Percentiles rank a stretch among this genome's conserved stretches.
Conservation (phyloP, 768 basidiomycete genomes). For the Lactarius hengduanensis region DNA sequence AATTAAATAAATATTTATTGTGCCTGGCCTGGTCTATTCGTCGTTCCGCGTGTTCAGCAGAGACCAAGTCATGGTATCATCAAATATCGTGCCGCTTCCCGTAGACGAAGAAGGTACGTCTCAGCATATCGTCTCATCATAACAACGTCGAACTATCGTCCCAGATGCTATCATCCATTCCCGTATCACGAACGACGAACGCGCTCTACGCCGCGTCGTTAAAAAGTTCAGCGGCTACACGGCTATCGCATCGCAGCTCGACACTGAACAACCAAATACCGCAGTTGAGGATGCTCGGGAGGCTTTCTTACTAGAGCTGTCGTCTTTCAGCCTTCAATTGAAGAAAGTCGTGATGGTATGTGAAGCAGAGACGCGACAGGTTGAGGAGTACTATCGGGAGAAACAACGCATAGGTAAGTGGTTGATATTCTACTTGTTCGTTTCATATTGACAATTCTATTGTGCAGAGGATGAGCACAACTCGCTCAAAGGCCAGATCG, state of each 20-base stretch:
- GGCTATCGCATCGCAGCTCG: slow-evolving; percentile 50
- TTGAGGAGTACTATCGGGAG: slow-evolving; percentile 78
- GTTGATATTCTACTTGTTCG: slow-evolving; percentile 6
- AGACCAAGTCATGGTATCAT: slow-evolving; percentile 17
- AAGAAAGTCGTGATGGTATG: slow-evolving; percentile 82
- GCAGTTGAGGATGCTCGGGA: slow-evolving; percentile 71
- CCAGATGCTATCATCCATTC: slow-evolving; percentile 77
- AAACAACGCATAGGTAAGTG: slow-evolving; percentile 66
- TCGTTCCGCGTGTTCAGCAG: too few relatives aligned
- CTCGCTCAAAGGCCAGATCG: slow-evolving; percentile 64
- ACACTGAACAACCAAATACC: slow-evolving; percentile 33
- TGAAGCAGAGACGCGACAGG: slow-evolving; percentile 82
- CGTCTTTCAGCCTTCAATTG: slow-evolving; percentile 69
- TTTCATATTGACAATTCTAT: slow-evolving; percentile 14
- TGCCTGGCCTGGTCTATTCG: too few relatives aligned
- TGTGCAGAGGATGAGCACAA: slow-evolving; percentile 67
- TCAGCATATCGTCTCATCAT: slow-evolving; percentile 1
- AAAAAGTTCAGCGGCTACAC: slow-evolving; percentile 80
- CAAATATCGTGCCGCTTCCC: slow-evolving; percentile 46
- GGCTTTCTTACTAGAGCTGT: slow-evolving; percentile 74
- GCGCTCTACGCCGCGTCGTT: slow-evolving; percentile 70
- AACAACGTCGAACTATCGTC: slow-evolving; percentile 1
- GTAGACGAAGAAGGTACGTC: slow-evolving; percentile 61
- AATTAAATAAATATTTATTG: background rate
- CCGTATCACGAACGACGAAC: slow-evolving; percentile 81